Evolutionary conservation across 2,329 filamentous ascomycete genomes (phyloP), one percentile per base, ranked within the genome.

Genomic region (Aspergillus bombycis): DNA sequence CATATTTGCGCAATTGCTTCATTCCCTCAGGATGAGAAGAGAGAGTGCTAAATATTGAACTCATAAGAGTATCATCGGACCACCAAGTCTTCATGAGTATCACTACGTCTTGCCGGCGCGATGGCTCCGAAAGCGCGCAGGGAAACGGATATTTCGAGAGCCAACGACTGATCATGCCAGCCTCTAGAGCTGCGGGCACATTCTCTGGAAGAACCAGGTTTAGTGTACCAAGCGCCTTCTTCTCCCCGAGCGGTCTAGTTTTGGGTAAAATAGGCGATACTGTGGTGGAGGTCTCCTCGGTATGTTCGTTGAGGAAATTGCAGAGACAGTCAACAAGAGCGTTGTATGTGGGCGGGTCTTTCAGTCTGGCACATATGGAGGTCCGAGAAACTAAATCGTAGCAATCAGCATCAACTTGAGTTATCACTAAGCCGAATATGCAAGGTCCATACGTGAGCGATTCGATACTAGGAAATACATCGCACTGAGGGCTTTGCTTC

Each of bases 151-250:
- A 92, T 69, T 86, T 88, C 38, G 82, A 85, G n/a, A 94, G 83
- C 91, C 91, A 94, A 61, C 86, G 87, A 64, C 89, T 88, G 45
- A 94, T 83, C 65, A 94, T 87, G 8, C 84, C 84, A 43, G 89
- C 87, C 72, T 86, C 78, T 21, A 93, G 77, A 59, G 84, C 84
- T 30, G 83, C 82, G 1, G 84, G 79, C 21, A 86, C 84, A 68
- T 86, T 86, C 65, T 86, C 85, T 63, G 82, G 83, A n/a, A 90
- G 81, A 3, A 93, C 79, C 8, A 79, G 71, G 69, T 91, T 88
- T 67, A 92, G 86, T 26, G 89, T 82, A 1, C 70, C 72, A 14
- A 83, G 66, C 0, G 80, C 76, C 59, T 79, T 79, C 45, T 72
- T 78, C 60, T 83, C 81, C 21, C 79, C 77, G 1, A 77, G 63